These are phyloP conservation scores for Cucumis cinereus DNA, from an alignment of 306 rosid genomes.

Conservation along the genomic window DNA sequence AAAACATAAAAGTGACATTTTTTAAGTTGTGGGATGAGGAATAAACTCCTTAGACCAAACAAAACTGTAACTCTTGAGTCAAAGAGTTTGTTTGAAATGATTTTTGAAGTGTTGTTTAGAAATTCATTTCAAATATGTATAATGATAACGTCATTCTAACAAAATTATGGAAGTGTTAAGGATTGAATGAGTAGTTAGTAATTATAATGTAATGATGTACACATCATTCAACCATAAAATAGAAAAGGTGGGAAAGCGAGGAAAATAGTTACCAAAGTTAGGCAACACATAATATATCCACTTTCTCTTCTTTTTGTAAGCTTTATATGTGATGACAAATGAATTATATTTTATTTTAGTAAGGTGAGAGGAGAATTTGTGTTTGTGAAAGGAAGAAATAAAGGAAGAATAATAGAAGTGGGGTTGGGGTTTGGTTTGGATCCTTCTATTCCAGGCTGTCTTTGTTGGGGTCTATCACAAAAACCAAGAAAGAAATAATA, in stretches of 20 bases:
- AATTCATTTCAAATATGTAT: not conserved
- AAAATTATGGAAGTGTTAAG: not conserved
- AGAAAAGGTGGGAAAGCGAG: not conserved
- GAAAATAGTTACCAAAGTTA: not conserved
- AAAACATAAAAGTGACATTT: no score
- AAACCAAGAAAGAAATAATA: not conserved
- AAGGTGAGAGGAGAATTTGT: no score
- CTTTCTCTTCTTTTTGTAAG: not conserved
- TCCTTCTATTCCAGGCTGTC: conserved; percentile 8
- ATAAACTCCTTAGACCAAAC: no score
- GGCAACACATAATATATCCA: not conserved
- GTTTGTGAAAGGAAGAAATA: not conserved
- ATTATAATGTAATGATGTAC: not conserved
- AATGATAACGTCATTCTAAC: not conserved
- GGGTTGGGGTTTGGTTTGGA: conserved; percentile 4
- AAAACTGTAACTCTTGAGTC: no score
- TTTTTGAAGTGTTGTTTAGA: no score
- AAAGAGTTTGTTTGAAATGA: no score
- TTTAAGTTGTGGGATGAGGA: no score
- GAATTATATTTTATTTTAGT: not conserved
- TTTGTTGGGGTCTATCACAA: not conserved
- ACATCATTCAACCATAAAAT: not conserved
- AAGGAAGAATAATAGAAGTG: not conserved
- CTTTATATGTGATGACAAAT: not conserved
- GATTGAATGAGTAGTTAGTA: not conserved